Base-by-base conservation (phyloP, 2,329 filamentous ascomycete species). In the Thermoascus crustaceus region DNA sequence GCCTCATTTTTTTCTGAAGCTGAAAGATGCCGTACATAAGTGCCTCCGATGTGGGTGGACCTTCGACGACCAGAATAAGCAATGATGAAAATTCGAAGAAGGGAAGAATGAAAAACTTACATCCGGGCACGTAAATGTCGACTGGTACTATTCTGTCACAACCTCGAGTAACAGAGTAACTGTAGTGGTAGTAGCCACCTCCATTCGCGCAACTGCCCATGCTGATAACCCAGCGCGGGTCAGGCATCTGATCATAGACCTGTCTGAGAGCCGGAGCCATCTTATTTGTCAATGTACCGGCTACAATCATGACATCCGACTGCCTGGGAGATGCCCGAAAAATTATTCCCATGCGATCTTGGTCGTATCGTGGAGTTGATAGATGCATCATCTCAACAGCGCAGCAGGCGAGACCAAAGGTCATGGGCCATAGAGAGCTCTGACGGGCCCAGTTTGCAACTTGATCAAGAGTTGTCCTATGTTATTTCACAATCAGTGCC, bases 381-480 rank as follows among this genome's bases (percentile, higher is more conserved):
- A 89, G 72, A 64, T 93, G 85, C 86, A 93, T 93, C 85, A 93
- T 93, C 61, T 93, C 85, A 57, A 93, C 69, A 64, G 85, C 85
- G 66, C 85, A 93, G 74, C 85, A 93, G 52, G 85, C 86, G 41
- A 93, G 81, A 45, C 83, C 85, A 63, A 93, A 93, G 30, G 85
- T 91, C 82, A 93, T 86, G 52, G 86, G 85, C 85, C 85, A 93
- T 42, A 93, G 71, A 13, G 85, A 93, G 46, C 81, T 80, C 65
- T 93, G 85, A 33, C 85, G 82, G 35, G 81, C 84, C 85, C 86
- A 93, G 68, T 91, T 93, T 63, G 83, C 71, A 50, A 93, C 76
- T 58, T 82, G 76, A 60, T 93, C 86, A 55, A 65, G 59, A 1
- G 61, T 64, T 7, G 61, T 65, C 45, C 61, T 65, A 29, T 37